Conservation (phyloP, 768 basidiomycete genomes). For the Collybiopsis luxurians region DNA sequence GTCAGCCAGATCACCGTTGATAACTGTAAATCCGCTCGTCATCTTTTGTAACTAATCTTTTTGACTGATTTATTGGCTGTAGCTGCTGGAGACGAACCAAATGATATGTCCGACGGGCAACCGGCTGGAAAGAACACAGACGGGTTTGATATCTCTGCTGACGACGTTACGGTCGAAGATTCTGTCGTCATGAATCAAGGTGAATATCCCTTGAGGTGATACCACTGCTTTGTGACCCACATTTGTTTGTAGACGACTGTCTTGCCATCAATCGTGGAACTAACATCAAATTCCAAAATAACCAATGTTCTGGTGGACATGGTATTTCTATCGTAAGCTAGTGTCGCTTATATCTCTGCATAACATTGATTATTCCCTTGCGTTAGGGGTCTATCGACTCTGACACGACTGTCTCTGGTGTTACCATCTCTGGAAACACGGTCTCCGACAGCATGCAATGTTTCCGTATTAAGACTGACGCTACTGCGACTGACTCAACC, state of each 20-base stretch:
- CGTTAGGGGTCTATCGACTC: neutral
- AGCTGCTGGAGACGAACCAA: conserved; percentile 7
- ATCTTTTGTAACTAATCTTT: neutral
- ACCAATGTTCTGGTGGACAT: conserved; percentile 7
- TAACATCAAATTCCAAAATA: conserved; percentile 5
- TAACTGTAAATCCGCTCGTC: neutral
- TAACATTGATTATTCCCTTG: neutral
- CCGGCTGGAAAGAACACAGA: conserved; percentile 9
- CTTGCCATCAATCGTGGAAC: conserved; percentile 8
- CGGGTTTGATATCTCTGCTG: conserved; percentile 24
- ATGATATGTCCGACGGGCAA: conserved; percentile 2
- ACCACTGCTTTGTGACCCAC: neutral
- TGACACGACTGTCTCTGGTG: neutral
- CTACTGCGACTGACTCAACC: neutral
- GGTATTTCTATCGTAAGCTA: conserved; percentile 5
- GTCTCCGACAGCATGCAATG: conserved; percentile 1
- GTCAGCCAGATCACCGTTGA: conserved; percentile 6
- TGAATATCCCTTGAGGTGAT: neutral
- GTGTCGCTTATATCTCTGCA: neutral
- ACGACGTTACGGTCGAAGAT: conserved; percentile 5
- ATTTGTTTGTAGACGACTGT: neutral
- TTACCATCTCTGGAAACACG: conserved; percentile 5
- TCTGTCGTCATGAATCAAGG: conserved; percentile 3
- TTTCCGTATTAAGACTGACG: conserved; percentile 8
- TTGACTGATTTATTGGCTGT: neutral